Conservation (phyloP, 352 stramenopile genomes). For the Pythium pyrilobum region DNA sequence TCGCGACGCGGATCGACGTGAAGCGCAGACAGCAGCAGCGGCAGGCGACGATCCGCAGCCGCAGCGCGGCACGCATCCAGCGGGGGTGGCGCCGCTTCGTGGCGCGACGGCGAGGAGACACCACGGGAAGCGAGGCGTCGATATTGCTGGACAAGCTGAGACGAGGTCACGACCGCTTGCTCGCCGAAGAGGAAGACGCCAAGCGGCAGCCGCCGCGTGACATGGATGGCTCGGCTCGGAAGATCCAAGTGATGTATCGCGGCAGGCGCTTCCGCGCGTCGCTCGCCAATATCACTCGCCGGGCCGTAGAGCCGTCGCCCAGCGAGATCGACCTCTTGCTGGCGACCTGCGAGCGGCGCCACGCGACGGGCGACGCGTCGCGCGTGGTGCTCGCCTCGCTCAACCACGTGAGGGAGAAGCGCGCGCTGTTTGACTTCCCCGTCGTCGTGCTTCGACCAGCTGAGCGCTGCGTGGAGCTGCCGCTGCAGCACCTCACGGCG, state of each 20-base stretch:
- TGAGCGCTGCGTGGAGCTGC: neutral
- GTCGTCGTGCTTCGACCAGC: constrained; percentile 29
- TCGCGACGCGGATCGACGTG: neutral
- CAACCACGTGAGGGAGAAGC: constrained; percentile 23
- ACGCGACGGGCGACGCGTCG: constrained; percentile 9
- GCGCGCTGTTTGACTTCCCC: constrained; percentile 43
- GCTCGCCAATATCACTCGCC: constrained; percentile 27
- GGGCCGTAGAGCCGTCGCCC: constrained; percentile 11
- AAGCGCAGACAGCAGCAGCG: neutral
- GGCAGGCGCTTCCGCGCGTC: constrained; percentile 38
- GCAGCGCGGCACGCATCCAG: constrained; percentile 29
- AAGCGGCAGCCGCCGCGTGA: neutral
- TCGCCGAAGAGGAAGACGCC: constrained; percentile 3
- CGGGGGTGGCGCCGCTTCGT: constrained; percentile 31
- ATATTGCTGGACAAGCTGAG: constrained; percentile 43
- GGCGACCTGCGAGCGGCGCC: constrained; percentile 15
- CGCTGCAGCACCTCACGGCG: constrained; percentile 31
- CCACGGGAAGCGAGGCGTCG: constrained; percentile 15
- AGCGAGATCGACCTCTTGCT: constrained; percentile 34
- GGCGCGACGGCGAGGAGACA: neutral
- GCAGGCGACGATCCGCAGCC: constrained; percentile 5
- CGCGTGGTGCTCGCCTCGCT: constrained; percentile 1
- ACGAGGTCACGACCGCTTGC: constrained; percentile 28
- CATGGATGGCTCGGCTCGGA: constrained; percentile 30
- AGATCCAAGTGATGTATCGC: constrained; percentile 53